These are phyloP conservation scores for Arachis hypogaea DNA, from an alignment of 306 rosid species.

Conservation along the genomic window DNA sequence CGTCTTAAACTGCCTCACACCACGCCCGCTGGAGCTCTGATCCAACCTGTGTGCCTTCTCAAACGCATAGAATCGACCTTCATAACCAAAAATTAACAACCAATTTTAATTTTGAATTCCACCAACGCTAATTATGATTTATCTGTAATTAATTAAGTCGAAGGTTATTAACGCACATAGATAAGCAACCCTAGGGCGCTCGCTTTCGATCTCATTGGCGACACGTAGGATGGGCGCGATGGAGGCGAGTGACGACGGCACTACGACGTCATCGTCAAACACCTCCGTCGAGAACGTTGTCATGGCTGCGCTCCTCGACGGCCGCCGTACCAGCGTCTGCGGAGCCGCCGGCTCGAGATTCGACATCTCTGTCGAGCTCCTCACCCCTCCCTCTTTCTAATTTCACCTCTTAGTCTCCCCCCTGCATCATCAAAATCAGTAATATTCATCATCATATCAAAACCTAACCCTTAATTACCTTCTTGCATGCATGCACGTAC, in stretches of 20 bases:
- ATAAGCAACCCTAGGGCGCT: constrained; percentile 91
- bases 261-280: constrained; percentile 88
- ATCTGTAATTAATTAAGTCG: not conserved
- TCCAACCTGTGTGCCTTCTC: constrained; percentile 98
- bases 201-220: constrained; percentile 82
- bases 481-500: not conserved
- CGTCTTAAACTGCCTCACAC: constrained; percentile 96
- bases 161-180: constrained; percentile 49
- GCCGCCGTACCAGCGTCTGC: constrained; percentile 66
- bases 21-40: constrained; percentile 88
- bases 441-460: no score
- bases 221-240: constrained; percentile 92
- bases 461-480: not conserved
- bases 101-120: not conserved
- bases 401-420: constrained; percentile 5
- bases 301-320: constrained; percentile 81
- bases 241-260: constrained; percentile 85
- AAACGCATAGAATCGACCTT: constrained; percentile 95
- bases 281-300: constrained; percentile 90
- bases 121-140: not conserved
- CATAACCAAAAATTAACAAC: not conserved
- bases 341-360: constrained; percentile 55
- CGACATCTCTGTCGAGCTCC: constrained; percentile 56
- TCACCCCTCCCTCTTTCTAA: constrained; percentile 6
- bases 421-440: not conserved